Evolutionary conservation across 257 asterid species (phyloP), one percentile per base, ranked within the genome.

Genomic region (Lycium barbarum): DNA sequence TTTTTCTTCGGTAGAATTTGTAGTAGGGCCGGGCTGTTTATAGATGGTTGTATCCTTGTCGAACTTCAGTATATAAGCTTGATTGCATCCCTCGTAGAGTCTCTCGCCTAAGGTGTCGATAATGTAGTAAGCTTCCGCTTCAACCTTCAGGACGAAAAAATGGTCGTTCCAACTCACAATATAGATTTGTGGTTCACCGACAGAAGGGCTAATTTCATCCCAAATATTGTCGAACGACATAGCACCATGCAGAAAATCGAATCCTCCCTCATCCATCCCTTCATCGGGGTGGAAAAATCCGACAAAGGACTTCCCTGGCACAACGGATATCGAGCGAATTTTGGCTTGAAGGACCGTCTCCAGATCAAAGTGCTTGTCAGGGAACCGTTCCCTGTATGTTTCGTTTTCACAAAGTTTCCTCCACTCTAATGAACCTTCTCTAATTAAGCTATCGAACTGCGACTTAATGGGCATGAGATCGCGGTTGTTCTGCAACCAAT

Each of bases 101-200:
- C 99, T 87, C 88, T 96, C 99, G 17, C 99, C 99, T 82, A 96
- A 88, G 5, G 98, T 96, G 86, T 96, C 98, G 49, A 96, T 93
- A 17, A 96, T 92, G 87, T 92, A 96, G 89, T 91, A 95, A 22
- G 98, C 98, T 79, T 95, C 95, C 0, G 76, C 70, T 63, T 93
- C 98, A 12, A 95, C 95, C 89, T 93, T 96, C 14, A 96, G 97
- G 68, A 96, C 91, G 70, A 96, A 96, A 84, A 96, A 96, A 85
- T 96, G 99, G 82, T 96, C 99, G 17, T 96, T 96, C 99, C 99
- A 96, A 84, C 99, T 96, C 74, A 96, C 92, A 6, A 96, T 91
- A 87, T 91, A 96, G 61, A 96, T 94, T 51, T 90, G 93, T 84
- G 94, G 80, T 66, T 90, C 90, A 12, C 82, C 83, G 15, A 80